phyloP scores from a whole-genome alignment of 768 basidiomycete species.

The Lepiota venenata region DNA sequence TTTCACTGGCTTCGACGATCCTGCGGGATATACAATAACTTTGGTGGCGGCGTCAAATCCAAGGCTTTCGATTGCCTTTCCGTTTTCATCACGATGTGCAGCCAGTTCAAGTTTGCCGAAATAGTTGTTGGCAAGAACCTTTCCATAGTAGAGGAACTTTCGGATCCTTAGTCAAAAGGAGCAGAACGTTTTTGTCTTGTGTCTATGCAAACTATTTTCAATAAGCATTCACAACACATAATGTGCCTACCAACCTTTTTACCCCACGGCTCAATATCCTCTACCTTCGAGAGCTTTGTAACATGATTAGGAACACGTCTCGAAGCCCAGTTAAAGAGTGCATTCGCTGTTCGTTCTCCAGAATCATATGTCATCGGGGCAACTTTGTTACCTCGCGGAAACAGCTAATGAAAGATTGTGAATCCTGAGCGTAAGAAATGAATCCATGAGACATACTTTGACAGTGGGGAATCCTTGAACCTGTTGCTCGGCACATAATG shows the following conservation, averaged over 20 bases:
- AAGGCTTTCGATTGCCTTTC: slow-evolving; percentile 47
- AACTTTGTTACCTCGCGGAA: slow-evolving; percentile 68
- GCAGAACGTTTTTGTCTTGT: slow-evolving; percentile 46
- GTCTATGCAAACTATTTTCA: slow-evolving; percentile 17
- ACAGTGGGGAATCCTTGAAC: slow-evolving; percentile 93
- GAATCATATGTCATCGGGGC: slow-evolving; percentile 64
- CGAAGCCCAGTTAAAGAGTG: slow-evolving; percentile 74
- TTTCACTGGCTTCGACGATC: slow-evolving; percentile 49
- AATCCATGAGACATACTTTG: slow-evolving; percentile 47
- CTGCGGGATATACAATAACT: slow-evolving; percentile 67
- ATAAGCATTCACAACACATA: neutral
- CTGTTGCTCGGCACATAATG: slow-evolving; percentile 71
- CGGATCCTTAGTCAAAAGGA: slow-evolving; percentile 74
- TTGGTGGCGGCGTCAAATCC: slow-evolving; percentile 56
- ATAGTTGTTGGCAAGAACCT: slow-evolving; percentile 74
- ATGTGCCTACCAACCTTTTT: slow-evolving; percentile 48
- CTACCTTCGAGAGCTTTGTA: slow-evolving; percentile 50
- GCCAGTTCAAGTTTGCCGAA: slow-evolving; percentile 57
- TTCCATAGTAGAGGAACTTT: slow-evolving; percentile 79
- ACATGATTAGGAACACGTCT: slow-evolving; percentile 71
- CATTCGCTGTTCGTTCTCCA: slow-evolving; percentile 66
- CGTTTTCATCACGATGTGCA: slow-evolving; percentile 63
- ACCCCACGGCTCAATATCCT: slow-evolving; percentile 66
- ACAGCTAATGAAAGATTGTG: slow-evolving; percentile 44
- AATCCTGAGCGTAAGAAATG: neutral